Conservation (phyloP, 148 eudicot genomes). For the Persicaria tinctoria region DNA sequence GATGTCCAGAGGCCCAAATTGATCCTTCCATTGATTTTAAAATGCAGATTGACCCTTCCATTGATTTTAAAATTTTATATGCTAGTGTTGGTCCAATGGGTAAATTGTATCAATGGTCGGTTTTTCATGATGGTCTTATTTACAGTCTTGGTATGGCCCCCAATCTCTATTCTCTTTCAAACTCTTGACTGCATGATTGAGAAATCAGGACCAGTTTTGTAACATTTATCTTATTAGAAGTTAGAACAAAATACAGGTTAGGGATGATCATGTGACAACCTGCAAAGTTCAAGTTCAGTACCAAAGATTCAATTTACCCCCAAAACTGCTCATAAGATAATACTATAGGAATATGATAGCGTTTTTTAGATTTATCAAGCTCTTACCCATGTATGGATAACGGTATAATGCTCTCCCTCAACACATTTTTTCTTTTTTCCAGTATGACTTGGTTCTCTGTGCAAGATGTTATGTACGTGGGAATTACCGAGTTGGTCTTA, state of each 20-base stretch:
- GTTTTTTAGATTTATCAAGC: constrained; percentile 6
- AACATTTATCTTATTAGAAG: not conserved
- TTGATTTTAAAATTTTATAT: not conserved
- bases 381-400: not conserved
- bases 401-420: not conserved
- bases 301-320: not conserved
- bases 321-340: not conserved
- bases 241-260: not conserved
- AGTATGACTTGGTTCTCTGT: constrained; percentile 81
- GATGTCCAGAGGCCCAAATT: not conserved
- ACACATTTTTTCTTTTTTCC: constrained; percentile 20
- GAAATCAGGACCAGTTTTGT: not conserved
- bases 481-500: constrained; percentile 50
- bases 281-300: not conserved
- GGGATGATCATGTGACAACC: not conserved
- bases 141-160: not conserved
- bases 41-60: not conserved
- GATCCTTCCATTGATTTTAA: not conserved
- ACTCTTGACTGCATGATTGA: not conserved
- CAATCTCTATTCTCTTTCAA: not conserved
- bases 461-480: constrained; percentile 91
- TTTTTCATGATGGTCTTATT: not conserved
- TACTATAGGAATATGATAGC: not conserved
- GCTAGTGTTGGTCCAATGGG: not conserved
- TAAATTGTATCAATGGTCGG: not conserved